phyloP scores from a whole-genome alignment of 345 rosid species.

The Ceriops tagal region DNA sequence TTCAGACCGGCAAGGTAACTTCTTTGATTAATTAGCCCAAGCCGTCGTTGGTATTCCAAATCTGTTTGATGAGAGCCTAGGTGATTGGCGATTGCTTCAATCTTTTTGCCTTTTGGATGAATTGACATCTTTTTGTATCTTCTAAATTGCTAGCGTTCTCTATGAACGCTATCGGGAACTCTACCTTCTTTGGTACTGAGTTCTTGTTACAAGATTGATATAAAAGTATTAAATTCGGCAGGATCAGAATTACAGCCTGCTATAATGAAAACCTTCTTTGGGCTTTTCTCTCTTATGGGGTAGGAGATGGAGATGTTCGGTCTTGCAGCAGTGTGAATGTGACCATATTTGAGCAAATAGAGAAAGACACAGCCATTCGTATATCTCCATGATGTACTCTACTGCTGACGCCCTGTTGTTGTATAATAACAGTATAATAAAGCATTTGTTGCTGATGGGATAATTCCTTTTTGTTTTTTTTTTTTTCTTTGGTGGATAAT shows the following conservation, averaged over 20 bases:
- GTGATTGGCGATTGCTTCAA: neutral
- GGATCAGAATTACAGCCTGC: slow-evolving; percentile 51
- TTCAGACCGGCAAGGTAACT: slow-evolving; percentile 36
- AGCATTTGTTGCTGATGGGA: no score
- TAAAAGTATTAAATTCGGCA: slow-evolving; percentile 47
- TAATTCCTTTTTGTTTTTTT: no score
- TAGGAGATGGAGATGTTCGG: neutral
- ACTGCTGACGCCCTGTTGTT: no score
- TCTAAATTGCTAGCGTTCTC: no score
- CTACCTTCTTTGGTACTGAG: slow-evolving; percentile 15
- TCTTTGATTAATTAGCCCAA: neutral
- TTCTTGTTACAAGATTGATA: slow-evolving; percentile 54
- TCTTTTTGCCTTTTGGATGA: no score
- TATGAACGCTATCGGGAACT: no score
- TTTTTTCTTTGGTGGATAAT: no score
- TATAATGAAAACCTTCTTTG: slow-evolving; percentile 69
- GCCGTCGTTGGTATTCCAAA: neutral
- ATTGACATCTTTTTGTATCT: no score
- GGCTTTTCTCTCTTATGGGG: slow-evolving; percentile 37
- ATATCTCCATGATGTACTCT: no score
- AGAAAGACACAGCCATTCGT: no score
- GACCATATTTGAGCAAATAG: no score
- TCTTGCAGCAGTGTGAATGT: neutral
- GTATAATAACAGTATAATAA: no score
- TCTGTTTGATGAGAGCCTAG: neutral